These are phyloP conservation scores for Tremella yokohamensis DNA, from an alignment of 768 basidiomycete genomes.

Conservation along the genomic window DNA sequence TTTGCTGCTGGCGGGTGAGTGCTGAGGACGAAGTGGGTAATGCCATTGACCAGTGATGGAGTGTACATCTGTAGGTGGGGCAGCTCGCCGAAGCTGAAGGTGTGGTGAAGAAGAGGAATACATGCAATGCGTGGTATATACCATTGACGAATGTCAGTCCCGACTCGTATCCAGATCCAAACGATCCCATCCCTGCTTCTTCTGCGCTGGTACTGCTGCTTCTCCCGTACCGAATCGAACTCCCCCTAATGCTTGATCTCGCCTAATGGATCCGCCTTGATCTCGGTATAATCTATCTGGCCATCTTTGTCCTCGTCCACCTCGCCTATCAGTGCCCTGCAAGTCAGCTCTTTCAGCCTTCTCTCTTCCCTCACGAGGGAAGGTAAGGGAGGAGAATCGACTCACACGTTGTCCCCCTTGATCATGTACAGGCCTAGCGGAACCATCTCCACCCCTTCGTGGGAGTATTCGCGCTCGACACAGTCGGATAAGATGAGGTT, in stretches of 20 bases:
- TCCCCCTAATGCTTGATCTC: constrained; percentile 45
- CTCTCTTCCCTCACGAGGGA: no score
- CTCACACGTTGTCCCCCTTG: constrained; percentile 97
- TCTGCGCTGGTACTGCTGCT: background rate
- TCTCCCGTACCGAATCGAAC: background rate
- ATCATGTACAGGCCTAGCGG: constrained; percentile 93
- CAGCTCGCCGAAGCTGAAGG: no score
- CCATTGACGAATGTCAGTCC: constrained; percentile 19
- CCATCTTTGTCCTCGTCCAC: constrained; percentile 69
- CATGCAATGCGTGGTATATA: constrained; percentile 6
- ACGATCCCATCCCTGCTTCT: no score
- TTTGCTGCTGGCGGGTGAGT: no score
- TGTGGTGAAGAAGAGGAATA: background rate
- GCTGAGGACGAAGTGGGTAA: no score
- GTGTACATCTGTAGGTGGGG: no score
- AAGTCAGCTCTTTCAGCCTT: background rate
- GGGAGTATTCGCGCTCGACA: constrained; percentile 85
- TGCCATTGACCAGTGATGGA: no score
- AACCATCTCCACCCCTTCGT: constrained; percentile 89
- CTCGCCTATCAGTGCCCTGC: constrained; percentile 54
- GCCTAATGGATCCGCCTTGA: constrained; percentile 78
- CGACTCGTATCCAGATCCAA: background rate
- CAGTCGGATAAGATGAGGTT: constrained; percentile 93
- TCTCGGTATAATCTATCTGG: constrained; percentile 69
- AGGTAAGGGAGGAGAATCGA: constrained; percentile 25